Conservation (phyloP, 257 asterid genomes). For the Agastache rugosa region DNA sequence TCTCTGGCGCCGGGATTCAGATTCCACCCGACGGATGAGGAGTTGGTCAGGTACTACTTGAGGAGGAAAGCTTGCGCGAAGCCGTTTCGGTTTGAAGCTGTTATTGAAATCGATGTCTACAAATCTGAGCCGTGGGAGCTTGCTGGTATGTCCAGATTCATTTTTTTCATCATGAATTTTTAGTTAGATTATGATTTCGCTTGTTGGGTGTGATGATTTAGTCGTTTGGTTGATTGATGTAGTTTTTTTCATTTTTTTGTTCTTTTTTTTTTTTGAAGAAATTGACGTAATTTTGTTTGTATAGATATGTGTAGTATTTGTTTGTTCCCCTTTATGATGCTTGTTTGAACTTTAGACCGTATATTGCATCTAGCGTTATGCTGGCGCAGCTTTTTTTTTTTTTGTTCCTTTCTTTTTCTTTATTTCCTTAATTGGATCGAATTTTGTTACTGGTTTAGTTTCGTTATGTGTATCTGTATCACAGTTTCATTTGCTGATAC, state of each 20-base stretch:
- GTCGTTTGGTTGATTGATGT: background rate
- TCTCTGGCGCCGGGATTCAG: constrained; percentile 95
- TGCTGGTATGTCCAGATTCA: constrained; percentile 51
- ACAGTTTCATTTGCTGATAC: constrained; percentile 15
- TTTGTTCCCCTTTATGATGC: background rate
- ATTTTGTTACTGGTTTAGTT: constrained; percentile 13
- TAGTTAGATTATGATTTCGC: background rate
- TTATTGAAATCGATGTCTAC: constrained; percentile 88
- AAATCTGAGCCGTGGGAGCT: constrained; percentile 99
- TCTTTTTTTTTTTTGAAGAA: background rate
- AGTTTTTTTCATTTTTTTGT: background rate
- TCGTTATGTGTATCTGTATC: constrained; percentile 7
- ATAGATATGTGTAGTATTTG: constrained; percentile 7
- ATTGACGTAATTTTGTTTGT: background rate
- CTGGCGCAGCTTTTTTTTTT: constrained; percentile 13
- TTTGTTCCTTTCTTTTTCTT: background rate
- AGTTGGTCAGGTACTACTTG: constrained; percentile 79
- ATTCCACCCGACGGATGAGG: constrained; percentile 98
- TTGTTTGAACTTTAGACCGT: constrained; percentile 6
- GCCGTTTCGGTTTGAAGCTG: constrained; percentile 89
- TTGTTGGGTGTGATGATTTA: background rate
- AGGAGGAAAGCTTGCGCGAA: constrained; percentile 84
- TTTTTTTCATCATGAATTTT: constrained; percentile 8
- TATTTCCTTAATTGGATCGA: background rate
- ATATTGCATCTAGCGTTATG: constrained; percentile 17